A percentile compares a stretch with the other conserved stretches of the same genome.
phyloP scores from a whole-genome alignment of 352 stramenopile species.

The Globisporangium irregulare region DNA sequence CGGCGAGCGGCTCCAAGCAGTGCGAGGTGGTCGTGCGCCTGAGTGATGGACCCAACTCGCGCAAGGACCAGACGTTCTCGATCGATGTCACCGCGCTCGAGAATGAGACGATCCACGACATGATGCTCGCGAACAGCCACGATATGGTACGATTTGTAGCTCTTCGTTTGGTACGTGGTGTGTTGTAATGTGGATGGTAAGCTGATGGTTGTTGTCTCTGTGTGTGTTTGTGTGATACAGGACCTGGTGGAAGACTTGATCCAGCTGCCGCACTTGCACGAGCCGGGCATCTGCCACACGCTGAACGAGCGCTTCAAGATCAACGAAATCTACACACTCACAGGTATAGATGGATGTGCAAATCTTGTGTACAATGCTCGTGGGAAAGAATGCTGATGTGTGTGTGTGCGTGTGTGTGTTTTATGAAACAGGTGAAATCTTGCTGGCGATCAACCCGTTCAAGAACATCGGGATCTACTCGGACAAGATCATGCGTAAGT shows the following conservation, averaged over 20 bases:
- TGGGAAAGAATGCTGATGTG: neutral
- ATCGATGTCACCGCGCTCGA: slow-evolving; percentile 67
- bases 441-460: slow-evolving; percentile 89
- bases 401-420: neutral
- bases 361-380: neutral
- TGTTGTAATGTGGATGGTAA: neutral
- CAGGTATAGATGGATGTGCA: slow-evolving; percentile 19
- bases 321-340: slow-evolving; percentile 94
- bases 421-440: slow-evolving; percentile 47
- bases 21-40: slow-evolving; percentile 51
- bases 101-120: slow-evolving; percentile 49
- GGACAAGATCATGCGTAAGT: slow-evolving; percentile 86
- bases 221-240: slow-evolving; percentile 18
- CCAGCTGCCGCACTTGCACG: slow-evolving; percentile 91
- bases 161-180: neutral
- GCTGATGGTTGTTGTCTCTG: neutral
- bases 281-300: slow-evolving; percentile 93
- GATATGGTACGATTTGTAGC: slow-evolving; percentile 56
- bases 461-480: slow-evolving; percentile 85
- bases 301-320: slow-evolving; percentile 90
- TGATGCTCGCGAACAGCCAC: slow-evolving; percentile 79
- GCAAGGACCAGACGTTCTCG: slow-evolving; percentile 41
- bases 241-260: slow-evolving; percentile 92
- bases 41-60: slow-evolving; percentile 44
- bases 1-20: slow-evolving; percentile 16